Base-by-base conservation (phyloP, 2,329 filamentous ascomycete species). In the Fusarium irregulare region DNA sequence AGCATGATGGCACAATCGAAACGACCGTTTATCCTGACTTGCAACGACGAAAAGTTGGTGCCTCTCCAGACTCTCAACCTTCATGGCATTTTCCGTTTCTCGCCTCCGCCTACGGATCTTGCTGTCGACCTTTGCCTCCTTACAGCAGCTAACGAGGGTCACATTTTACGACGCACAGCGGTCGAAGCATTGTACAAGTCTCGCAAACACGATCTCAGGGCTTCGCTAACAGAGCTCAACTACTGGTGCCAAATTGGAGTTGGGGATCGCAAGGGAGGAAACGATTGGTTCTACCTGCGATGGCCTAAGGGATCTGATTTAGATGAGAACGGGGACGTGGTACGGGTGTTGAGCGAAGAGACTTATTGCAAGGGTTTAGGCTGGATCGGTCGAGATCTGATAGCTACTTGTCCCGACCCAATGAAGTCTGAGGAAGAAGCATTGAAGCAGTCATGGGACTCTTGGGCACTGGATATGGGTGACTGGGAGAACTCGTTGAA, bases 171-270 rank as follows among this genome's bases (percentile, higher is more conserved):
- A 41, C 87, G 93, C 42, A 78, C 87, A 27, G 88, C 93, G 0
- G 86, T 97, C 1, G 84, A 86, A 54, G 83, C 87, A 9, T 85
- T 99, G 4, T 97, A 94, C 75, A 83, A 86, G 56, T 88, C 88
- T 16, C 91, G 92, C 56, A 78, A 85, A 4, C 81, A 86, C 28
- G 96, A 99, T 77, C 82, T 99, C 14, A 90, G 96, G 57, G 93
- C 91, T 23, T 90, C 91, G 4, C 88, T 99, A 50, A 90, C 87
- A 59, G 94, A 98, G 66, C 86, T 99, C 28, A 91, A 97, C 77
- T 96, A 97, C 77, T 99, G 95, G 95, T 99, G 97, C 78, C 96
- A 99, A 78, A 94, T 98, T 80, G 93, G 92, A 0, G 89, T 99
- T 12, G 97, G 96, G 7, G 96, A 97, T 77, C 85, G 89, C n/a